Evolutionary conservation across 495 filamentous ascomycete species (phyloP), one percentile per base, ranked within the genome.

Genomic region (Penicillium dipodomyicola): DNA sequence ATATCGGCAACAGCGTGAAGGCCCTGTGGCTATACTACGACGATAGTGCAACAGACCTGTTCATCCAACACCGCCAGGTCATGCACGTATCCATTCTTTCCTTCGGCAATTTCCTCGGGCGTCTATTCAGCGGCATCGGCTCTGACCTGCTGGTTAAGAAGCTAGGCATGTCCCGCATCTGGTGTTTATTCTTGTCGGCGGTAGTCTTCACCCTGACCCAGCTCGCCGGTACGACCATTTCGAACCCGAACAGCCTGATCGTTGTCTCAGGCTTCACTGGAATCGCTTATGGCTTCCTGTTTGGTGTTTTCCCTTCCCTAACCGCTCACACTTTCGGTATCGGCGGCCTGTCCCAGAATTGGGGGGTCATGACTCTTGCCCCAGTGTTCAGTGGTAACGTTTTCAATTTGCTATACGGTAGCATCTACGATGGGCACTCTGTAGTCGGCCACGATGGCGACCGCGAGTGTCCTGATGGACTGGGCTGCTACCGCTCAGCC

Each of bases 61-160:
- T 92, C 70, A 88, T 98, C 47, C 84, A 89, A 25, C 79, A 89
- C 52, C 83, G 84, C 49, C 94, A 97, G 76, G 84, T 93, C 53
- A 83, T 93, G 77, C 95, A 97, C 61, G 95, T 98, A 33, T 96
- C 91, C 8, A 88, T 96, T 45, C 79, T 98, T 22, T 97, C 94
- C 1, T 73, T 96, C 52, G 83, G 85, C 61, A 92, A 86, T 67
- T 97, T 95, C 72, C 56, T 82, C 23, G 94, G 94, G 5, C 86
- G 94, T 40, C 79, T 98, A 2, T 72, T 43, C 43, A 57, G 55
- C 37, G 60, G 95, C 32, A 87, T 95, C 51, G 95, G 94, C 29
- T 96, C 90, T 44, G 95, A 97, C 70, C 77, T 94, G 19, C 80
- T 97, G 29, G 84, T 94, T 60, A 94, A 90, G 72, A 83, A 81